Base-by-base conservation (phyloP, 352 stramenopile species). In the Globisporangium paddicum region DNA sequence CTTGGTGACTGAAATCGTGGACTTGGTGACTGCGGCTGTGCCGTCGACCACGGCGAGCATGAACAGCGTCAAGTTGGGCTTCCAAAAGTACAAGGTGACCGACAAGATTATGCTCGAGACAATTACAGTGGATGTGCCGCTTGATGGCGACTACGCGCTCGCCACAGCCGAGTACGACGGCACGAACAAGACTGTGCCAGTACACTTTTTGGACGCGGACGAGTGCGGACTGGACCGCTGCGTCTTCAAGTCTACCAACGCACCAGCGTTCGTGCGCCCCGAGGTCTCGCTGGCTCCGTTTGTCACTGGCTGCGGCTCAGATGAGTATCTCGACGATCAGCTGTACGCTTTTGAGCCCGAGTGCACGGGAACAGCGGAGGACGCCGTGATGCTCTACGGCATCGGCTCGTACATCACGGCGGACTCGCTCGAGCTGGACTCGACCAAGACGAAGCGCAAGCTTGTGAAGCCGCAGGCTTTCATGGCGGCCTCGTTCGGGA, bases 401-500 rank as follows among this genome's bases (percentile, higher is more conserved):
- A 16, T 67, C 18, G 60, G 60, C 0, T 62, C 60, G 5, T 67
- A 67, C 32, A 40, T 62, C 21, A 62, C 48, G 28, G 60, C 60
- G 1, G 55, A 67, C 30, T 41, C 53, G 46, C 32, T 67, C 13
- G 38, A 55, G 38, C 48, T 67, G 19, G 48, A 62, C 38, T 51
- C 45, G 23, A 56, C 46, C 8, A 61, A 57, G 34, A 45, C 21
- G 16, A 55, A 59, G 14, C 48, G 40, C 32, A 56, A 62, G 32
- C 54, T 67, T 23, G 60, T 58, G 16, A 54, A 58, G 14, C 60
- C 60, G 4, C 40, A 56, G 28, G 37, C 60, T 30, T 67, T 38
- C 37, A 30, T 86, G 42, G 64, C 64, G 11, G 49, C 79, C 52
- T 77, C 76, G 10, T 61, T 82, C 38, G 72, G 64, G n/a, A 81